Evolutionary conservation across 495 filamentous ascomycete genomes (phyloP).

Genomic region (Daldinia caldariorum): DNA sequence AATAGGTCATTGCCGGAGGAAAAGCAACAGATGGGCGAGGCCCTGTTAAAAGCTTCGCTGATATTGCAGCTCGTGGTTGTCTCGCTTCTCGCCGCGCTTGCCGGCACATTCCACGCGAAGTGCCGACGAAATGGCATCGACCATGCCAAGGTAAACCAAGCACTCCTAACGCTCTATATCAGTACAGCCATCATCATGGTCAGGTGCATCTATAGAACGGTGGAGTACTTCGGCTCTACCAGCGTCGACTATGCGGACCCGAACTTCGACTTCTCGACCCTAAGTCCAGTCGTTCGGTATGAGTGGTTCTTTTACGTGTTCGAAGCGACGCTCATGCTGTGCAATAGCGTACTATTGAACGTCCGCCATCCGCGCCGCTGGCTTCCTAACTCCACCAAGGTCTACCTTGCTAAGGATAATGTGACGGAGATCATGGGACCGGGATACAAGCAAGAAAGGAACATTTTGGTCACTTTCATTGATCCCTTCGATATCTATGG

Average conservation of each 20-base stretch:
- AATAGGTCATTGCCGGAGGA: constrained; percentile 59
- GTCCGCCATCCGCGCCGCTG: constrained; percentile 68
- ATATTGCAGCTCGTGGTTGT: constrained; percentile 75
- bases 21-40: constrained; percentile 63
- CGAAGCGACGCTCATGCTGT: constrained; percentile 71
- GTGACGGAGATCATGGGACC: constrained; percentile 70
- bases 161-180: constrained; percentile 69
- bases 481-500: constrained; percentile 76
- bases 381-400: constrained; percentile 69
- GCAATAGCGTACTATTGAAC: constrained; percentile 70
- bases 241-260: constrained; percentile 45
- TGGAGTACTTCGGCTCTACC: constrained; percentile 66
- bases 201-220: constrained; percentile 73
- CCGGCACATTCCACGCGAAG: constrained; percentile 66
- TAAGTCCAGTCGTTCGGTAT: constrained; percentile 67
- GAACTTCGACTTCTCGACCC: constrained; percentile 43
- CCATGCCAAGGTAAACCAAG: constrained; percentile 63
- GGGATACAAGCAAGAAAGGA: constrained; percentile 67
- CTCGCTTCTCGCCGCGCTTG: constrained; percentile 66
- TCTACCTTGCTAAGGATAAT: constrained; percentile 72
- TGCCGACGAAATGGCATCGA: constrained; percentile 64
- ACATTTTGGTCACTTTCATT: constrained; percentile 64
- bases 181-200: constrained; percentile 68
- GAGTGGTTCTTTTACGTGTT: constrained; percentile 82
- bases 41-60: constrained; percentile 71